Base-by-base conservation (phyloP, 257 asterid genomes). In the Hygrophila difformis region DNA sequence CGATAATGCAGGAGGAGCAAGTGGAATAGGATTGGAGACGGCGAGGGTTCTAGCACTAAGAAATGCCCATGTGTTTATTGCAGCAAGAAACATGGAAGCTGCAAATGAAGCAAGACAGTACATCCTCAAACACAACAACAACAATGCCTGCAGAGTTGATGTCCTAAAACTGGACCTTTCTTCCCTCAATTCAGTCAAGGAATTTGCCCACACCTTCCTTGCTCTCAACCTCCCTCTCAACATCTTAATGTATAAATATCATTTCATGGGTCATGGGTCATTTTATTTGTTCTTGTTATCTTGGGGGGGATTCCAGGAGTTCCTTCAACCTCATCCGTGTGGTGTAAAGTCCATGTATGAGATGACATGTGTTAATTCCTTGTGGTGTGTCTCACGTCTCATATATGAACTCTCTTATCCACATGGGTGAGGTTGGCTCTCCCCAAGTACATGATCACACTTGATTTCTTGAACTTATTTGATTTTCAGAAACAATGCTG, bases 401-500 rank as follows among this genome's bases (percentile, higher is more conserved):
- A n/a, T n/a, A n/a, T n/a, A n/a, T n/a, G n/a, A n/a, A n/a, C n/a
- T n/a, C n/a, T n/a, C n/a, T n/a, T n/a, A n/a, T n/a, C n/a, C n/a
- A n/a, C n/a, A n/a, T n/a, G n/a, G n/a, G n/a, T n/a, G n/a, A n/a
- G n/a, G n/a, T n/a, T 26, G 8, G 0, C 31, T n/a, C n/a, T n/a
- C n/a, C n/a, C n/a, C n/a, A n/a, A n/a, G n/a, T n/a, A n/a, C n/a
- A n/a, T n/a, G n/a, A n/a, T n/a, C n/a, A n/a, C n/a, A n/a, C n/a
- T n/a, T n/a, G n/a, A n/a, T n/a, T 7, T 24, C 7, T 2, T 24
- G 29, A 4, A 33, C 3, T 33, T 21, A n/a, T 40, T 31, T 46
- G 23, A 21, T 47, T 24, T 63, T 4, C 82, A 89, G 98, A 77
- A 91, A 91, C 72, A 91, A 91, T 72, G 98, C 93, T 26, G 96